These are phyloP conservation scores for Mycena floridula DNA, from an alignment of 768 basidiomycete genomes.

Conservation along the genomic window DNA sequence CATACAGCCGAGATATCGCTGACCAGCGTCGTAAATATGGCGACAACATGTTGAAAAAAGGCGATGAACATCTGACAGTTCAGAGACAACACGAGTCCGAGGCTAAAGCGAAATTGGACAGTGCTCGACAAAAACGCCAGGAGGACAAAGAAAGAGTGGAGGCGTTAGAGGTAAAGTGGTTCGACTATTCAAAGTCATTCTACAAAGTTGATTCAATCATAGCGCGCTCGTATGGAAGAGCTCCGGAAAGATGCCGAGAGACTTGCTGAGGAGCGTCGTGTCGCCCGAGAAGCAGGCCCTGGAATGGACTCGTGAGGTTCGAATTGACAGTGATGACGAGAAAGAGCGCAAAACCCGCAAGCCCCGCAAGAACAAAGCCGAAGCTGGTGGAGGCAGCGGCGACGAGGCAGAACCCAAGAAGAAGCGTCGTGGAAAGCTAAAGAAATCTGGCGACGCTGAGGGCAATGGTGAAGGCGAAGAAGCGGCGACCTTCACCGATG, in stretches of 20 bases:
- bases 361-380: slow-evolving; percentile 44
- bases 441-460: slow-evolving; percentile 42
- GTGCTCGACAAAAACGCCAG: slow-evolving; percentile 70
- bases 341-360: slow-evolving; percentile 61
- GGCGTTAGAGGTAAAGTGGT: slow-evolving; percentile 52
- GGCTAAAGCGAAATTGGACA: slow-evolving; percentile 64
- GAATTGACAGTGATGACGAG: slow-evolving; percentile 75
- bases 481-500: slow-evolving; percentile 58
- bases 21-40: slow-evolving; percentile 90
- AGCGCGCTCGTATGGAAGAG: slow-evolving; percentile 61
- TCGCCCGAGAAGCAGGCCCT: slow-evolving; percentile 72
- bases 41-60: slow-evolving; percentile 75
- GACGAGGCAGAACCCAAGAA: slow-evolving; percentile 62
- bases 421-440: slow-evolving; percentile 64
- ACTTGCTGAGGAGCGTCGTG: slow-evolving; percentile 72
- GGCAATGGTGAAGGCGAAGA: slow-evolving; percentile 59
- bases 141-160: slow-evolving; percentile 70
- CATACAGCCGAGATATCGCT: slow-evolving; percentile 83
- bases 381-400: slow-evolving; percentile 44
- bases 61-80: slow-evolving; percentile 69
- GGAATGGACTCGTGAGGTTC: slow-evolving; percentile 68
- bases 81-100: slow-evolving; percentile 73
- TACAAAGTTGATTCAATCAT: slow-evolving; percentile 4
- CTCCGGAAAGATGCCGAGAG: slow-evolving; percentile 66
- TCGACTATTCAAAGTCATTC: neutral